Conservation (phyloP, 495 filamentous ascomycete genomes). For the Aspergillus homomorphus region DNA sequence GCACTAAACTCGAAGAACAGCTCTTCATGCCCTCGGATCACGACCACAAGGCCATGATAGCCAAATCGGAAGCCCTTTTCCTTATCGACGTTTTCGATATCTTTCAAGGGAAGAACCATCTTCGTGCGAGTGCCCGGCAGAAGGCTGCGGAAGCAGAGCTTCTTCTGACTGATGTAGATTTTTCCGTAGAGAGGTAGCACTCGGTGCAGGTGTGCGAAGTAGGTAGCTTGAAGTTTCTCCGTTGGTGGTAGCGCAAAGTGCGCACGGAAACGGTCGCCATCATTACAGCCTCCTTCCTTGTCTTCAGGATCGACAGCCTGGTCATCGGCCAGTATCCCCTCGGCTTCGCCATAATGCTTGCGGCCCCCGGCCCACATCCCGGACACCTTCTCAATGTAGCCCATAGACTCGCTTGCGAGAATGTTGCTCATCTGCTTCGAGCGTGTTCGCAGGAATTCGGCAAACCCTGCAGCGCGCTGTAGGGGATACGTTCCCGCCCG, state of each 20-base stretch:
- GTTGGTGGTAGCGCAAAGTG: conserved; percentile 85
- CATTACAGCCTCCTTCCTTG: conserved; percentile 57
- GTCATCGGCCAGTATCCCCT: conserved; percentile 63
- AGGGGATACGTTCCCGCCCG: conserved; percentile 76
- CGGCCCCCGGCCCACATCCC: conserved; percentile 94
- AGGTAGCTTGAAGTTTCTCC: conserved; percentile 86
- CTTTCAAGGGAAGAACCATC: conserved; percentile 84
- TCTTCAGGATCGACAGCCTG: conserved; percentile 62
- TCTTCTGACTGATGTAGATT: conserved; percentile 87
- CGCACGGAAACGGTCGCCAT: conserved; percentile 74
- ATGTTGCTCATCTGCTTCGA: conserved; percentile 80
- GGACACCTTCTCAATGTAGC: conserved; percentile 94
- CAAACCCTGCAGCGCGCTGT: conserved; percentile 80
- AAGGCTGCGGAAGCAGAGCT: conserved; percentile 91
- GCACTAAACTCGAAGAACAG: conserved; percentile 92
- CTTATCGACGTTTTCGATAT: conserved; percentile 91
- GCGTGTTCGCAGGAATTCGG: conserved; percentile 74
- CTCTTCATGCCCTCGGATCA: conserved; percentile 92
- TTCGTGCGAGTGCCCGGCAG: conserved; percentile 89
- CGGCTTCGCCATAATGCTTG: conserved; percentile 79
- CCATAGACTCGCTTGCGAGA: conserved; percentile 91
- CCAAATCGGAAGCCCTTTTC: conserved; percentile 94
- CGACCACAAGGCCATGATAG: conserved; percentile 86
- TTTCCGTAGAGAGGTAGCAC: conserved; percentile 94
- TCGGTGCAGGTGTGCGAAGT: conserved; percentile 82